Base-by-base conservation (phyloP, 2,329 filamentous ascomycete species). In the Trichothecium sympodiale region DNA sequence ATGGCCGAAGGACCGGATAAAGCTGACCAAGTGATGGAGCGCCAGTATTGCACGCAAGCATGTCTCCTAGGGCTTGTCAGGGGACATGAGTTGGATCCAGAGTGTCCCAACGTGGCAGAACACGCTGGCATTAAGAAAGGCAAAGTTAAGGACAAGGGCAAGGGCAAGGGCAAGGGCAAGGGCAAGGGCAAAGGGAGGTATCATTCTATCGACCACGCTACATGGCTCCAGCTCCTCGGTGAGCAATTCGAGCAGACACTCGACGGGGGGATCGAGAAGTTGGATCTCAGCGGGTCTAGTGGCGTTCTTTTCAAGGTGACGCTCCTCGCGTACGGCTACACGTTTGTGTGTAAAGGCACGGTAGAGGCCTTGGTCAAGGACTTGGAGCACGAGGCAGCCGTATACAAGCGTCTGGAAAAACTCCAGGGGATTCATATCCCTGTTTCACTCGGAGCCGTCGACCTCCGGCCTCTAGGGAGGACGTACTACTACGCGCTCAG, bases 291-390 rank as follows among this genome's bases (percentile, higher is more conserved):
- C 18, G 56, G 62, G 5, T 43, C 59, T 1, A 51, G 55, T 8
- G 54, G 61, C 13, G 57, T 54, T 4, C 44, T 66, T 5, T 67
- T 69, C 42, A 47, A 53, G 36, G 45, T 67, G 4, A 60, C 55
- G 8, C 50, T 68, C 28, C 43, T 57, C 17, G 46, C 40, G 3
- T 55, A 65, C 41, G 54, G 60, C 40, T 68, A 67, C 47, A 63
- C 55, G 2, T 59, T 68, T 31, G 47, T 60, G 18, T 47, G 53
- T 34, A 69, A 69, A 43, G 56, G 56, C 16, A 65, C 54, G 2
- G 47, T 58, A 3, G 17, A 13, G 16, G 49, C 40, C 14, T 60
- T 59, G 15, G 40, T 56, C 23, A 13, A 30, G 5, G 49, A 57
- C 38, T 55, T 64, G 5, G 28, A 55, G 39, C 47, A 61, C 29